A percentile compares a stretch with the other conserved stretches of the same genome.
Conservation (phyloP, 2,329 filamentous ascomycete species). For the Pseudogymnoascus sp. region DNA sequence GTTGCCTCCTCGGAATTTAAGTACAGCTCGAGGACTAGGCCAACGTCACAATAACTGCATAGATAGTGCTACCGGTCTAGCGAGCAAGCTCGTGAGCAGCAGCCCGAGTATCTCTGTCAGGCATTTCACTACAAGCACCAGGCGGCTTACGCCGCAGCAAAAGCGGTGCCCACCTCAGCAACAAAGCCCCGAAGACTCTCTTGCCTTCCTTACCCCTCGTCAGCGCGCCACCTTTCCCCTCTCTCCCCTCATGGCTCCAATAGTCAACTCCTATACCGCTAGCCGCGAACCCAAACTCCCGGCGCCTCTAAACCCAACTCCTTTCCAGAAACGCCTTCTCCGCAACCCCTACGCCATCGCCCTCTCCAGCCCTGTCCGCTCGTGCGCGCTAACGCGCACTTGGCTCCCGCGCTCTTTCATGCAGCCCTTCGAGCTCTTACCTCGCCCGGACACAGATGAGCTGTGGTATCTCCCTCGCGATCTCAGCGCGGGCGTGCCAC, state of each 20-base stretch:
- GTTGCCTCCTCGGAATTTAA: background rate
- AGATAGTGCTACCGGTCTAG: background rate
- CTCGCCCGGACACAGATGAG: slow-evolving; percentile 43
- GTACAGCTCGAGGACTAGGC: background rate
- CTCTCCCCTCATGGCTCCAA: slow-evolving; percentile 40
- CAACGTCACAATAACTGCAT: background rate
- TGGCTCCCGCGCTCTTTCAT: slow-evolving; percentile 54
- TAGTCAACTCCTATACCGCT: slow-evolving; percentile 26
- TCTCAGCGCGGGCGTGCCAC: slow-evolving; percentile 24
- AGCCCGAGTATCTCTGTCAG: background rate
- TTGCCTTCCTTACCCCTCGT: background rate
- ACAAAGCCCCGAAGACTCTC: background rate
- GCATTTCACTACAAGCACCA: background rate
- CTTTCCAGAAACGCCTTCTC: slow-evolving; percentile 48
- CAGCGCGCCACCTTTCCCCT: slow-evolving; percentile 32
- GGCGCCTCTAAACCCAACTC: slow-evolving; percentile 30
- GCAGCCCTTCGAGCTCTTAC: slow-evolving; percentile 49
- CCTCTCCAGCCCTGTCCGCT: slow-evolving; percentile 51
- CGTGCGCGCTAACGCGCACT: slow-evolving; percentile 41
- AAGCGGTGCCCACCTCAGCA: background rate
- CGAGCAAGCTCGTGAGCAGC: background rate
- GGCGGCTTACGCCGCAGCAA: background rate
- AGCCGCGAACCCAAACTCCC: slow-evolving; percentile 23
- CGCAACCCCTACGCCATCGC: slow-evolving; percentile 58
- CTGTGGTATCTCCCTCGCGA: slow-evolving; percentile 50